Conservation (phyloP, 148 eudicot species). For the Polygonum maritimum region DNA sequence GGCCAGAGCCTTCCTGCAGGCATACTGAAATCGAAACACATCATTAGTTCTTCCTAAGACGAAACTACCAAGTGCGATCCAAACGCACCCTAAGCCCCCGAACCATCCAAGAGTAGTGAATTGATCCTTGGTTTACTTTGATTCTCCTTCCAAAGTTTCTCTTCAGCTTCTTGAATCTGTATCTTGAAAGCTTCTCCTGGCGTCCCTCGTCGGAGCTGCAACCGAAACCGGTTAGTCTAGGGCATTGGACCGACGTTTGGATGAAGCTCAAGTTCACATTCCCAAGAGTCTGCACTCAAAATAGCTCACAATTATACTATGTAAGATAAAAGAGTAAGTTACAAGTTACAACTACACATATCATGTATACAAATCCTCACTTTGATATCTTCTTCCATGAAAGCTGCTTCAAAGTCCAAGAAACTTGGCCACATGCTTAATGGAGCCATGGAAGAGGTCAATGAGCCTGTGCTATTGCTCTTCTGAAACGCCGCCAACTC, state of each 20-base stretch:
- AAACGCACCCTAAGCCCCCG: not conserved
- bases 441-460: slow-evolving; percentile 63
- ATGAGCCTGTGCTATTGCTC: slow-evolving; percentile 60
- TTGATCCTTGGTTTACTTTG: slow-evolving; percentile 37
- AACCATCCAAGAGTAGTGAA: too few relatives aligned
- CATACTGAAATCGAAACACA: slow-evolving; percentile 50
- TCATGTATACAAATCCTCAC: slow-evolving; percentile 22
- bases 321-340: too few relatives aligned
- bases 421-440: slow-evolving; percentile 47
- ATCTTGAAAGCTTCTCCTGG: slow-evolving; percentile 73
- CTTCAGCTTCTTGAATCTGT: slow-evolving; percentile 79
- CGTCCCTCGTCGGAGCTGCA: slow-evolving; percentile 68
- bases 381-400: slow-evolving; percentile 93
- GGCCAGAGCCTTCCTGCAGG: slow-evolving; percentile 96
- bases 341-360: too few relatives aligned
- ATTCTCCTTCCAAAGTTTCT: slow-evolving; percentile 93
- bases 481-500: slow-evolving; percentile 31
- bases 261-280: slow-evolving; percentile 36
- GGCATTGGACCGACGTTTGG: slow-evolving; percentile 38
- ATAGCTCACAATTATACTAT: slow-evolving; percentile 14
- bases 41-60: not conserved
- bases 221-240: slow-evolving; percentile 23
- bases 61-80: too few relatives aligned
- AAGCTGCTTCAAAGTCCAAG: slow-evolving; percentile 55
- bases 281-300: slow-evolving; percentile 63